A percentile compares a stretch with the other conserved stretches of the same genome.
These are phyloP conservation scores for Phytopythium oedochilum DNA, from an alignment of 352 stramenopile species.

Conservation along the genomic window DNA sequence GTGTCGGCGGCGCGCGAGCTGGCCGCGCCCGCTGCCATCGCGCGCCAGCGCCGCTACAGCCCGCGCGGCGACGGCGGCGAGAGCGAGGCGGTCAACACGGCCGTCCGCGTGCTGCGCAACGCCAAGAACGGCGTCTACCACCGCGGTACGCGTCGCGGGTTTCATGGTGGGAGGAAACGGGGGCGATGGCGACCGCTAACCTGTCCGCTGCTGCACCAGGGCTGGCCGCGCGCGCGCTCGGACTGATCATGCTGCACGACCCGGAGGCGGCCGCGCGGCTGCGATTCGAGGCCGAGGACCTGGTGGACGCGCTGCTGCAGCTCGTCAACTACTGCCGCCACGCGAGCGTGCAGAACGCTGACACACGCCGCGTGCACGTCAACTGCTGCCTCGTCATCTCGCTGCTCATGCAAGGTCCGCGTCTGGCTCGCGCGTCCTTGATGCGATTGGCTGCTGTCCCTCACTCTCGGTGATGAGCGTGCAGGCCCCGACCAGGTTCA, in stretches of 20 bases:
- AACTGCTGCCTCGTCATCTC: slow-evolving; percentile 85
- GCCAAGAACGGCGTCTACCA: slow-evolving; percentile 66
- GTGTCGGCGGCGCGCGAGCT: slow-evolving; percentile 34
- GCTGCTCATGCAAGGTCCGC: slow-evolving; percentile 66
- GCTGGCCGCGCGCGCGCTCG: slow-evolving; percentile 58
- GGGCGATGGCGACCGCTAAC: too few species aligned
- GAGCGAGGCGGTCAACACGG: slow-evolving; percentile 16
- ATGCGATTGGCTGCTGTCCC: not conserved
- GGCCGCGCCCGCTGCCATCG: slow-evolving; percentile 10
- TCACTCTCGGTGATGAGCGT: not conserved
- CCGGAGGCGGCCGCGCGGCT: slow-evolving; percentile 28
- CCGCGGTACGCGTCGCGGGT: slow-evolving; percentile 5
- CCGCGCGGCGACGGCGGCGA: slow-evolving; percentile 1
- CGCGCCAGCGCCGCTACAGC: slow-evolving; percentile 19
- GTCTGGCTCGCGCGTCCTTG: not conserved
- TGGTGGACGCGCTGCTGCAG: slow-evolving; percentile 74
- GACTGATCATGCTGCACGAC: slow-evolving; percentile 50
- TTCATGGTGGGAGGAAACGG: not conserved
- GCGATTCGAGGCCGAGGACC: slow-evolving; percentile 52
- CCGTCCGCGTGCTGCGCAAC: slow-evolving; percentile 46
- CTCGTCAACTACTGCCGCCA: slow-evolving; percentile 58
- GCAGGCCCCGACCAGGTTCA: slow-evolving; percentile 10
- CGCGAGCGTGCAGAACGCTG: slow-evolving; percentile 34
- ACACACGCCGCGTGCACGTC: slow-evolving; percentile 66
- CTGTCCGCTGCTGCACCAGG: too few species aligned